Evolutionary conservation across 306 rosid genomes (phyloP).

Genomic region (Ammopiptanthus mongolicus): DNA sequence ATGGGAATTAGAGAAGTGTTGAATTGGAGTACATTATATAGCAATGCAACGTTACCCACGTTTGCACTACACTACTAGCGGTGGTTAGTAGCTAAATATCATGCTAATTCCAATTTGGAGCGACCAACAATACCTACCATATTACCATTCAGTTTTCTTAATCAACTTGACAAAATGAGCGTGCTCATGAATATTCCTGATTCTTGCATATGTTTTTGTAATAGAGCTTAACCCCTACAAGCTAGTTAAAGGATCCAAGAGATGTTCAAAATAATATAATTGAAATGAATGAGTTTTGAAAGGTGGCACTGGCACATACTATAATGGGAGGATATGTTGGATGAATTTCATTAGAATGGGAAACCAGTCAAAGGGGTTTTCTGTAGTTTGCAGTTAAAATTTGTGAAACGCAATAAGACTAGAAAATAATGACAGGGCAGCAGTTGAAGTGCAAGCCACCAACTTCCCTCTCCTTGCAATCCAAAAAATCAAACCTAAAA

Average conservation of each 20-base stretch:
- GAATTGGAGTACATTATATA: slow-evolving; percentile 16
- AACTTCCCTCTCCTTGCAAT: slow-evolving; percentile 23
- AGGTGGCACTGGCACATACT: background rate
- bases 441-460: slow-evolving; percentile 62
- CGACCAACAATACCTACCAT: slow-evolving; percentile 33
- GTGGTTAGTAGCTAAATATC: slow-evolving; percentile 19
- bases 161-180: slow-evolving; percentile 17
- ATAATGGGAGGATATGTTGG: slow-evolving; percentile 17
- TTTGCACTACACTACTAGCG: background rate
- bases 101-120: slow-evolving; percentile 6
- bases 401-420: slow-evolving; percentile 12
- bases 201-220: slow-evolving; percentile 11
- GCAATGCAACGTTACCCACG: background rate
- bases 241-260: background rate
- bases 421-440: slow-evolving; percentile 22
- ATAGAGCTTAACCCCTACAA: slow-evolving; percentile 5
- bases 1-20: background rate
- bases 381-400: background rate
- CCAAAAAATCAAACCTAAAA: slow-evolving; percentile 56
- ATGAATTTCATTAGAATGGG: slow-evolving; percentile 20
- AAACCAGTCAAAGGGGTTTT: background rate
- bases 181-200: background rate
- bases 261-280: background rate
- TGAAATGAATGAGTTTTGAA: background rate
- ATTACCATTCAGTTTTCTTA: slow-evolving; percentile 15